Evolutionary conservation across 2,329 filamentous ascomycete genomes (phyloP), one percentile per base, ranked within the genome.

Genomic region (Penicillium sp.): DNA sequence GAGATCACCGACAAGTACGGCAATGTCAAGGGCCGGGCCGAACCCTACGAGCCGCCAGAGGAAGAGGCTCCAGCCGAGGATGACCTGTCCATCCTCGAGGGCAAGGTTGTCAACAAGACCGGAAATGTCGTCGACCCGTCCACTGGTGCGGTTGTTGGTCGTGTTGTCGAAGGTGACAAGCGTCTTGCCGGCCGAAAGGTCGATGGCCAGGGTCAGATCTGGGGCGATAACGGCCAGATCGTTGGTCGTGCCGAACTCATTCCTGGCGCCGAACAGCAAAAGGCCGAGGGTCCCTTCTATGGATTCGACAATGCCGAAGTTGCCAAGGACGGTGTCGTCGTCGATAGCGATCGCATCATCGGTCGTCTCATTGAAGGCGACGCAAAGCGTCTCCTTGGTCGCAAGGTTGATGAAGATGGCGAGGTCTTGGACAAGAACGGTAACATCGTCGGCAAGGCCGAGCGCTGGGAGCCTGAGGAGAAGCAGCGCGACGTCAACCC

Each of bases 1-100:
- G 85, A 92, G 40, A 79, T 93, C 20, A 72, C 84, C 39, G 86
- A 92, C 69, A 80, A 79, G 60, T 88, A 86, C 56, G 79, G 76
- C 40, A 77, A 76, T 42, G 69, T 75, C 48, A 76, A 76, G 61
- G 75, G 75, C 20, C 73, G 74, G 41, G 74, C 71, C n/a, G 74
- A 77, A 55, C 74, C 72, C 3, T 77, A 70, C 37, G 68, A 74
- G 42, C 65, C 70, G 15, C 62, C 62, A 1, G 56, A 67, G 43
- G 75, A 61, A 28, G 64, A 57, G 39, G 38, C 35, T 0, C 49
- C 48, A 3, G 59, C 52, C 32, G 67, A 69, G 49, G 70, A 66
- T 6, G 76, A 80, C 48, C 65, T 79, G n/a, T 78, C 74, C 14
- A 62, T 69, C n/a, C 71, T 81, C 27, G 74, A 74, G 38, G 76